Percentiles rank a stretch among this genome's conserved stretches.
phyloP scores from a whole-genome alignment of 2,329 filamentous ascomycete species.

The Plenodomus tracheiphilus region DNA sequence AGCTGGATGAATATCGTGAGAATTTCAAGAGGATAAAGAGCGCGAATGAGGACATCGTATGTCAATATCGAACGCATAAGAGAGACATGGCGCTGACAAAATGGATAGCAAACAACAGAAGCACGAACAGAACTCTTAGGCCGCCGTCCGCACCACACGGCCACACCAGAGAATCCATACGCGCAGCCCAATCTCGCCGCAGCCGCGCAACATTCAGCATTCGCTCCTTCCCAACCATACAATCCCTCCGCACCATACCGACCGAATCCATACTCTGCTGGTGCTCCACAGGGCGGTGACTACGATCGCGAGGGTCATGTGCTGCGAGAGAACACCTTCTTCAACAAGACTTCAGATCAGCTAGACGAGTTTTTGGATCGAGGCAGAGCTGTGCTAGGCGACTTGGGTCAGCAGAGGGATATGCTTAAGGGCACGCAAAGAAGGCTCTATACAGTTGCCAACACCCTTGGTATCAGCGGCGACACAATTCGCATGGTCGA shows the following conservation, averaged over 20 bases:
- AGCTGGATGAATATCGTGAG: slow-evolving; percentile 77
- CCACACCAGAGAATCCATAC: slow-evolving; percentile 94
- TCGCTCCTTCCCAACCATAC: slow-evolving; percentile 34
- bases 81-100: slow-evolving; percentile 4
- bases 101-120: slow-evolving; percentile 58
- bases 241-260: slow-evolving; percentile 41
- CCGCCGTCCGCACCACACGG: slow-evolving; percentile 73
- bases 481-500: slow-evolving; percentile 98
- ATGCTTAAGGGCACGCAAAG: slow-evolving; percentile 95
- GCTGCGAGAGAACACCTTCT: slow-evolving; percentile 86
- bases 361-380: slow-evolving; percentile 93
- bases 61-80: slow-evolving; percentile 32
- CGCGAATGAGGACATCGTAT: slow-evolving; percentile 72
- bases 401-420: slow-evolving; percentile 86
- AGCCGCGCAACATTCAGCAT: slow-evolving; percentile 30
- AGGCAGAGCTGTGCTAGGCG: slow-evolving; percentile 85
- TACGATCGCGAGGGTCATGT: slow-evolving; percentile 78
- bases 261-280: slow-evolving; percentile 47
- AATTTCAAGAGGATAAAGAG: slow-evolving; percentile 78
- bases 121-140: slow-evolving; percentile 84
- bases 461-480: slow-evolving; percentile 88
- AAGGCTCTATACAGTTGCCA: slow-evolving; percentile 87
- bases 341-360: slow-evolving; percentile 76
- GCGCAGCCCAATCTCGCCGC: slow-evolving; percentile 47
- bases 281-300: slow-evolving; percentile 51